Evolutionary conservation across 2,329 filamentous ascomycete genomes (phyloP), one percentile per base, ranked within the genome.

Genomic region (Hypoxylon sp.): DNA sequence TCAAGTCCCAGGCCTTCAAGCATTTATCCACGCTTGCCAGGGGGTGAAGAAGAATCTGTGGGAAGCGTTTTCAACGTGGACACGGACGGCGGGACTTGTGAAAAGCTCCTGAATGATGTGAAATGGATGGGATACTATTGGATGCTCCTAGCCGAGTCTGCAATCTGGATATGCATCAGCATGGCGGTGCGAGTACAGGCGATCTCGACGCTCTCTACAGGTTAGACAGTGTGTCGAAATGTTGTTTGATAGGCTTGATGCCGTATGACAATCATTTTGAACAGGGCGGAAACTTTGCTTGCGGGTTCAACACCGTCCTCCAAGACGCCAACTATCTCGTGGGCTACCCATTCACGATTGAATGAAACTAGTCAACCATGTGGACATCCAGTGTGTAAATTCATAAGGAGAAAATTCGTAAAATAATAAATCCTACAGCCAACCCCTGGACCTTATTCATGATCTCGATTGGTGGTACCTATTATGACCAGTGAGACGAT

Each of bases 1-100:
- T 13, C 35, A 58, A 39, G 39, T 66, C 11, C 52, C 63, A 3
- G 52, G 24, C 17, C 58, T 61, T 10, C 29, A 58, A 31, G 33
- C 11, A 2, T 58, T 66, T 11, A 5, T 66, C 22, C 35, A 47
- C 22, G 52, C 58, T 39, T 66, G 63, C 10, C 17, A 52, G 29
- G 19, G n/a, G 1, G 52, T 31, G 9, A 42, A 48, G 5, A 61
- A 58, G 19, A 37, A 66, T 29, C 46, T 66, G 3, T 61, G 63
- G 58, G 3, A 17, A 14, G 52, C 52, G 1, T 66, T 47, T 8
- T 55, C 57, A 13, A 52, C 35, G 5, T 66, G 57, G 63, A 58
- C 47, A 9, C 33, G 24, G n/a, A n/a, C 9, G 9, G 8, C 42
- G 13, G 52, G 52, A n/a, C 52, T 58, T 39, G 22, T 48, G 53